Evolutionary conservation across 2,329 filamentous ascomycete genomes (phyloP).

Genomic region (Sodiomyces alkalinus): DNA sequence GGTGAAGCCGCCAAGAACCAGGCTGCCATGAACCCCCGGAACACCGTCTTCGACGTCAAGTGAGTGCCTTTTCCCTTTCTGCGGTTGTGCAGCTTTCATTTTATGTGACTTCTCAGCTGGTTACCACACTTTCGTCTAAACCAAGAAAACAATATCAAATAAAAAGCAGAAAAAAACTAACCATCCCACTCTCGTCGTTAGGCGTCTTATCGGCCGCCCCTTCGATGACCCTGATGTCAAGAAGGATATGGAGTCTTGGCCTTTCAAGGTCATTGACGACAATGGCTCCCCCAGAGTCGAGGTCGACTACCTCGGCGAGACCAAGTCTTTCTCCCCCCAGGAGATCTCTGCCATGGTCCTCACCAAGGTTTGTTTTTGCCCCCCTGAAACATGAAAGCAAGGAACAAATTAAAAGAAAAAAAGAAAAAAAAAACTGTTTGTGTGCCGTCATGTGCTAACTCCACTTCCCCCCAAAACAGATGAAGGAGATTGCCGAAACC

Average conservation of each 20-base stretch:
- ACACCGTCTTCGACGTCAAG: conserved; percentile 99
- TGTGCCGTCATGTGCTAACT: conserved; percentile 5
- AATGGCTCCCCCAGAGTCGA: conserved; percentile 79
- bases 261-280: conserved; percentile 94
- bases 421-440: no score
- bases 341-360: conserved; percentile 99
- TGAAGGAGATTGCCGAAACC: conserved; percentile 97
- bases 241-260: conserved; percentile 98
- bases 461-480: conserved; percentile 52
- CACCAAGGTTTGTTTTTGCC: conserved; percentile 56
- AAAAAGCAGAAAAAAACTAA: no score
- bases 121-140: no score
- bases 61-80: conserved; percentile 28
- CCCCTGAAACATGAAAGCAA: neutral
- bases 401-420: neutral
- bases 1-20: conserved; percentile 99
- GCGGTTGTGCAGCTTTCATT: no score
- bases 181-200: conserved; percentile 17
- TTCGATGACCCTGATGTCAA: conserved; percentile 94
- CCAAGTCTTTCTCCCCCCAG: conserved; percentile 92
- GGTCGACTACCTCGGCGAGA: conserved; percentile 91
- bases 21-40: conserved; percentile 96
- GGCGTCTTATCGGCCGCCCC: conserved; percentile 93
- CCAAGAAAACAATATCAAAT: no score
- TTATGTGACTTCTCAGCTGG: no score